Base-by-base conservation (phyloP, 2,329 filamentous ascomycete genomes). In the Exophiala phaeomuriformis region DNA sequence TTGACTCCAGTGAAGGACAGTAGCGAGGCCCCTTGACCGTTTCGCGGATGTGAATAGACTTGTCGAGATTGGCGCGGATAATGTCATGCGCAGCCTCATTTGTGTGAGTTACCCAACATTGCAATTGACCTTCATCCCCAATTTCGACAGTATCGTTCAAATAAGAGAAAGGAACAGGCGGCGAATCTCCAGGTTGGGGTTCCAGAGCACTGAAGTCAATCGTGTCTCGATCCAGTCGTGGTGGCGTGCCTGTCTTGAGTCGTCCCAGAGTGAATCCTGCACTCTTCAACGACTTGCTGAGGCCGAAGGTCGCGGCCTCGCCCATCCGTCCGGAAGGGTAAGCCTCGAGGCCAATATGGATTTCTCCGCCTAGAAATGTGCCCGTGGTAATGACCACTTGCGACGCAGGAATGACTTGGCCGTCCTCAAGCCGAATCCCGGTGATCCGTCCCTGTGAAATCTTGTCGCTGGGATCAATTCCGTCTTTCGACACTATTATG, bases 301-400 rank as follows among this genome's bases (percentile, higher is more conserved):
- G 73, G 0, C 91, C 91, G 65, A 89, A 89, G 0, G 93, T 96
- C 0, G 93, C 90, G 27, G 88, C 88, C 72, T 98, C 93, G 7
- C 91, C 93, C 75, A 98, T 90, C 5, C 93, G 83, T 1, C 93
- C 93, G 0, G 93, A 87, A 0, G 93, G 90, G 66, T 82, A 95
- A 2, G 78, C 80, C 49, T 95, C 80, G 5, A 97, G 73, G 0
- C 90, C 93, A 57, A 98, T 94, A 64, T 98, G 93, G 58, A 98
- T 98, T 70, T 98, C 93, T 12, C 90, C 93, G 7, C 91, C 86
- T 3, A 98, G 72, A 66, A 98, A 98, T 0, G 93, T 98, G 0
- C 93, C 93, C 0, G 93, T 98, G 0, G 93, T 97, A 62, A 98
- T 96, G 28, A 98, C 81, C 35, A 97, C 90, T 57, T 85, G 84